Percentiles rank a stretch among this genome's conserved stretches.
phyloP scores from a whole-genome alignment of 1,284 basidiomycete species.

The Meira miltonrushii region DNA sequence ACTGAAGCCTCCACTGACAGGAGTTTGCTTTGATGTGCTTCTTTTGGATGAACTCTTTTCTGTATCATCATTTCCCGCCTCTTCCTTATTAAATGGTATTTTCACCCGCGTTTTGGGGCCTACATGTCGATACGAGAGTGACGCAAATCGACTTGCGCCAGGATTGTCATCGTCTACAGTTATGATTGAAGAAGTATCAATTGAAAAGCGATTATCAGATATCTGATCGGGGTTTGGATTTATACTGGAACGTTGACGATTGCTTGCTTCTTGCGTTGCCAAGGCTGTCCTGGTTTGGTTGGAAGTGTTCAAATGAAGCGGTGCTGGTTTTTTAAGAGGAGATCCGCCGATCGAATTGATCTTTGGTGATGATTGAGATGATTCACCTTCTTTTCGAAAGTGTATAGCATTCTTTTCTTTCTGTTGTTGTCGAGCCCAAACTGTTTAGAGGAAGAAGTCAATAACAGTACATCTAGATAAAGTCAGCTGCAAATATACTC shows the following conservation, averaged over 20 bases:
- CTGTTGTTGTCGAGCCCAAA: conserved; percentile 34
- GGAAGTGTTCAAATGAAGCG: conserved; percentile 19
- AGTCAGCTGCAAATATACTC: not conserved
- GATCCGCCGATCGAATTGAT: no score
- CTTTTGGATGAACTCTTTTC: not conserved
- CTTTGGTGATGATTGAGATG: no score
- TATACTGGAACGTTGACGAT: not conserved
- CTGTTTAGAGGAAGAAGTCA: not conserved
- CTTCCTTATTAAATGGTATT: not conserved
- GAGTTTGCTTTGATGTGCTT: not conserved
- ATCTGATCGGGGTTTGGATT: not conserved
- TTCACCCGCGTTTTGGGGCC: conserved; percentile 26
- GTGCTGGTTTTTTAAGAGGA: no score
- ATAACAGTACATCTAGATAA: not conserved
- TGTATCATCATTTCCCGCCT: not conserved
- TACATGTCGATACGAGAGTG: conserved; percentile 28
- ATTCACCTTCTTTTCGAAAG: no score
- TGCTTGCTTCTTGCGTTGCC: not conserved
- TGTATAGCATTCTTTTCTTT: no score
- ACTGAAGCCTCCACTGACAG: not conserved
- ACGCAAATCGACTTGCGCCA: conserved; percentile 30
- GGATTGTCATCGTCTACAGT: not conserved
- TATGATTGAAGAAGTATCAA: conserved; percentile 2
- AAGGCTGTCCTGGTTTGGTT: not conserved
- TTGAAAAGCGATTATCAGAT: conserved; percentile 2